Percentiles rank a stretch among this genome's conserved stretches.
These are phyloP conservation scores for Elaphomyces granulatus DNA, from an alignment of 495 filamentous ascomycete species.

Conservation along the genomic window DNA sequence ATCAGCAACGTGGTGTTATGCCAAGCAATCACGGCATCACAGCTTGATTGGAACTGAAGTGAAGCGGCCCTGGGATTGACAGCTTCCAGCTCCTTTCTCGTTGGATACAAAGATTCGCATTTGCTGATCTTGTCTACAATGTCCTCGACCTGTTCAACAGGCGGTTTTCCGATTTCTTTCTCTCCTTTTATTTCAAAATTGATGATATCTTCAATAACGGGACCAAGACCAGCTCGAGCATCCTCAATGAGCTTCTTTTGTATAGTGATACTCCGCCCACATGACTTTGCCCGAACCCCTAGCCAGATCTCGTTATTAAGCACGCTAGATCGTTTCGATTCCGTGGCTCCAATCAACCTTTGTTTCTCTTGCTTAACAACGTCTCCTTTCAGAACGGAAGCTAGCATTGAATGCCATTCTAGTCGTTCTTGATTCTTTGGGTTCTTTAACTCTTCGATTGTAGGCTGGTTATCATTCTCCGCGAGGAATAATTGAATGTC, in stretches of 20 bases:
- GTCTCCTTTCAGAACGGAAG: conserved; percentile 87
- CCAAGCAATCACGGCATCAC: conserved; percentile 83
- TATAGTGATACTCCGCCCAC: conserved; percentile 66
- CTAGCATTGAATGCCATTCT: conserved; percentile 97
- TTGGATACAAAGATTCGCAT: conserved; percentile 72
- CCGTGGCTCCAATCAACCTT: conserved; percentile 68
- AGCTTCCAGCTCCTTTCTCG: conserved; percentile 51
- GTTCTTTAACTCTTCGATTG: conserved; percentile 75
- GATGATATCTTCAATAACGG: conserved; percentile 70
- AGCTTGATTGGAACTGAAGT: conserved; percentile 58
- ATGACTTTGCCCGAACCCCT: conserved; percentile 66
- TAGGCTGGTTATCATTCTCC: conserved; percentile 75
- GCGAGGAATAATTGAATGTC: conserved; percentile 84
- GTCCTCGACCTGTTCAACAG: conserved; percentile 76
- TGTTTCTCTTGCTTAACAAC: conserved; percentile 98
- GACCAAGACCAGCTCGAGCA: conserved; percentile 49
- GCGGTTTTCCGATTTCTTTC: conserved; percentile 75
- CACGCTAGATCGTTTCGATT: conserved; percentile 55
- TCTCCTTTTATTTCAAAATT: conserved; percentile 89
- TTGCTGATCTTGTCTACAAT: conserved; percentile 78
- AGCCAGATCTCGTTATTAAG: conserved; percentile 81
- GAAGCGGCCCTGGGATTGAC: conserved; percentile 63
- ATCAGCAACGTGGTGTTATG: conserved; percentile 97
- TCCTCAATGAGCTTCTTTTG: conserved; percentile 79
- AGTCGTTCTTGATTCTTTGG: conserved; percentile 79